Percentiles rank a stretch among this genome's conserved stretches.
These are phyloP conservation scores for Backusella mclennaniae DNA, from an alignment of 192 early-diverging fungal species.

Conservation along the genomic window DNA sequence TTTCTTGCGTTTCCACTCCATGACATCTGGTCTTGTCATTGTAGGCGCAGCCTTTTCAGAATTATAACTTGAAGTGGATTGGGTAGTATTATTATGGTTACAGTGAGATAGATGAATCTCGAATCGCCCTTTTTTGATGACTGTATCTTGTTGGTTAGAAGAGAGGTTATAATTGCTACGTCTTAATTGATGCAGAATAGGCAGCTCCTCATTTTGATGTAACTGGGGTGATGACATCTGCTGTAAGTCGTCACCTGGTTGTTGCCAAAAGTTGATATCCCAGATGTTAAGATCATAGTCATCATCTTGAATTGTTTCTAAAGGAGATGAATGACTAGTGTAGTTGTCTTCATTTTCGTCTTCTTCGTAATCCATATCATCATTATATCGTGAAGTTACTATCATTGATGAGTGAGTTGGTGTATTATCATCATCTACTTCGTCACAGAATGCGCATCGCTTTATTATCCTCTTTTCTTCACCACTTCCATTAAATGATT, in stretches of 20 bases:
- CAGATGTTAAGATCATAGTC: neutral
- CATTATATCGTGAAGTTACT: neutral
- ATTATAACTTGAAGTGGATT: neutral
- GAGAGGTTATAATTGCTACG: neutral
- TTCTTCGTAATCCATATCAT: neutral
- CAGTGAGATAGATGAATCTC: slow-evolving; percentile 15
- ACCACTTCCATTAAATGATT: neutral
- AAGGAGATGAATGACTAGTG: neutral
- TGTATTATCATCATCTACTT: neutral
- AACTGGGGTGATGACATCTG: neutral
- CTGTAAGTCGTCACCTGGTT: neutral
- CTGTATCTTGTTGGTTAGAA: neutral
- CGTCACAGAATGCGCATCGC: slow-evolving; percentile 5
- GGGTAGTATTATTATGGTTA: neutral
- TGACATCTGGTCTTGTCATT: neutral
- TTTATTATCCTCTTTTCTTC: neutral
- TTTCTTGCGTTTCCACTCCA: slow-evolving; percentile 20
- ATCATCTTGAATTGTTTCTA: neutral
- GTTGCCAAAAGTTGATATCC: slow-evolving; percentile 1
- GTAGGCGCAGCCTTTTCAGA: neutral
- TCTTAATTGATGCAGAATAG: slow-evolving; percentile 22
- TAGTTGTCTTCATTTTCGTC: neutral
- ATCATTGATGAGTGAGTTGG: neutral
- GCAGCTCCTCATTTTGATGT: neutral
- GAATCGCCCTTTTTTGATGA: slow-evolving; percentile 19